Evolutionary conservation across 805 yeast species (phyloP), one percentile per base, ranked within the genome.

Genomic region (Hemisphaericaspora nanyangensis): DNA sequence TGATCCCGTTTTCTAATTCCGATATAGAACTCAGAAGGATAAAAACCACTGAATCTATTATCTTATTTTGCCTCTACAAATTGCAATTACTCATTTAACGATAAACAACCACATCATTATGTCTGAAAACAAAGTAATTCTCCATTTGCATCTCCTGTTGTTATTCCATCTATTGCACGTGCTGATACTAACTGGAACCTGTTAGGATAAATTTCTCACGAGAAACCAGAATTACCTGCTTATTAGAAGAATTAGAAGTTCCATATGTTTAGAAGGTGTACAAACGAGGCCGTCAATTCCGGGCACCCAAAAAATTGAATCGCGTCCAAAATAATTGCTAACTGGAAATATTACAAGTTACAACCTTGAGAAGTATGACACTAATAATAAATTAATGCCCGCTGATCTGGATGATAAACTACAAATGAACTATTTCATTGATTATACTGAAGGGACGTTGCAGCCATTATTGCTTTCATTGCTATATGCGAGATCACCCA

Each of bases 371-470:
- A 58, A 75, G 42, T 79, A 70, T 49, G 85, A 81, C 48, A 50
- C 52, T 17, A 47, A 52, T 2, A 53, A 63, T 11, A 60, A 52
- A 17, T 58, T 78, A 37, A 54, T 48, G 7, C 74, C 76, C 18
- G 43, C 43, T 5, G 55, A 59, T 31, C 69, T 56, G 8, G 65
- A 65, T 5, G 77, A 72, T 17, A 58, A 58, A 32, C 68, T 69
- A 12, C 43, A 57, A 29, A 70, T 76, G 28, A 73, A 72, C 42
- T 80, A 72, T 52, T 78, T 60, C 44, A 54, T 76, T 29, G 76
- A 76, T 50, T 77, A 73, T 47, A 54, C 73, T 13, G 90, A 83
- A 55, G 84, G 79, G 0, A 70, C 84, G 16, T 52, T 82, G n/a
- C 79, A 74, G 51, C 77, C 77, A 4, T 59, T 66, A 7, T 52